These are phyloP conservation scores for Cicer yamashitae DNA, from an alignment of 306 rosid species.

Conservation along the genomic window DNA sequence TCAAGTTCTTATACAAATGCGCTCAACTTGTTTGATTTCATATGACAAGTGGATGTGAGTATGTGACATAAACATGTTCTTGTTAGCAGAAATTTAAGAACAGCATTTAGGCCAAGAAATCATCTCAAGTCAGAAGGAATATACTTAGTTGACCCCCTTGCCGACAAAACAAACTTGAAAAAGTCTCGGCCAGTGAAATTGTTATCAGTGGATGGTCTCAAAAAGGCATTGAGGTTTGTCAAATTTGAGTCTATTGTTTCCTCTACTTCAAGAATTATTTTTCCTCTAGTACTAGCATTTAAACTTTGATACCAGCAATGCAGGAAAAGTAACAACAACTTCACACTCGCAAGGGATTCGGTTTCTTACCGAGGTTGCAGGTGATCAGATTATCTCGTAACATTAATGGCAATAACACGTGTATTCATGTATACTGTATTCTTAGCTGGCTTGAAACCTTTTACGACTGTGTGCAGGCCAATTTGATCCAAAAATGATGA, in stretches of 20 bases:
- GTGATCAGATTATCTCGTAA: constrained; percentile 48
- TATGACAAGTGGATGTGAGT: constrained; percentile 11
- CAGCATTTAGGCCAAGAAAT: constrained; percentile 66
- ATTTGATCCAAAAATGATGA: constrained; percentile 36
- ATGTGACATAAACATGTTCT: constrained; percentile 27
- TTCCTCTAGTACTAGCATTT: constrained; percentile 32
- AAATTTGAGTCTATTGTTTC: constrained; percentile 1
- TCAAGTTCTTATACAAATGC: constrained; percentile 16
- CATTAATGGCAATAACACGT: constrained; percentile 11
- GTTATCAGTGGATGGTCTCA: constrained; percentile 79
- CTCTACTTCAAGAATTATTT: constrained; percentile 30
- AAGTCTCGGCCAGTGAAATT: constrained; percentile 68
- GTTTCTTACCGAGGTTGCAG: constrained; percentile 82
- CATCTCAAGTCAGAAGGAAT: constrained; percentile 74
- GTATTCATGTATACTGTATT: constrained; percentile 38
- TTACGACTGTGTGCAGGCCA: constrained; percentile 56
- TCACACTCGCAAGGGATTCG: constrained; percentile 88
- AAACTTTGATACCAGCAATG: constrained; percentile 61
- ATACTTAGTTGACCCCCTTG: constrained; percentile 77
- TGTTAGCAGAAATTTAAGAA: constrained; percentile 71
- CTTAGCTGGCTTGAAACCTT: constrained; percentile 35
- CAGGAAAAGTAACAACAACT: constrained; percentile 87
- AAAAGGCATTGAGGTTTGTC: constrained; percentile 84
- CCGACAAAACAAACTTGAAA: constrained; percentile 54
- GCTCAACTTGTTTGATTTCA: constrained; percentile 29